phyloP scores from a whole-genome alignment of 2,329 filamentous ascomycete species.

The Sporothrix phasma region DNA sequence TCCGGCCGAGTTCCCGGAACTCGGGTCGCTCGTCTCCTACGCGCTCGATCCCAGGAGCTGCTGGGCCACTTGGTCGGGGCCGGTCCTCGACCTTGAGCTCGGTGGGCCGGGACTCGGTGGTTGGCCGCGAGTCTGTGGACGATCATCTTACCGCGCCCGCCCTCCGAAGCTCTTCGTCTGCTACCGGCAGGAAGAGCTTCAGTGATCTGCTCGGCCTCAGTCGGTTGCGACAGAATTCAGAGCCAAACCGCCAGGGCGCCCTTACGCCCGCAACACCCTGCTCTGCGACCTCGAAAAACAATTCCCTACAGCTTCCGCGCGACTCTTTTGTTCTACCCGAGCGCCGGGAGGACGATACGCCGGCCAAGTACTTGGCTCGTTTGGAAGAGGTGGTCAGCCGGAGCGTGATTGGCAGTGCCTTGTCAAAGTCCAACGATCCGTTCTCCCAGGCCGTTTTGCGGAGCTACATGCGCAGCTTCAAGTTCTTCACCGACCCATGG shows the following conservation, averaged over 20 bases:
- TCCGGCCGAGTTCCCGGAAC: constrained; percentile 38
- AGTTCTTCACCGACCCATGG: constrained; percentile 92
- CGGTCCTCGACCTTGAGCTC: constrained; percentile 89
- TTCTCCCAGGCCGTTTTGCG: constrained; percentile 77
- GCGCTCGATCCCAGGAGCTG: constrained; percentile 21
- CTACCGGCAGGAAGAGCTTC: constrained; percentile 82
- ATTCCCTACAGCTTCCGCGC: constrained; percentile 67
- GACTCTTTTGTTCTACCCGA: constrained; percentile 65
- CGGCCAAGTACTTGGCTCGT: constrained; percentile 76
- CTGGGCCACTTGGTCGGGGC: constrained; percentile 36
- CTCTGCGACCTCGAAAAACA: constrained; percentile 64
- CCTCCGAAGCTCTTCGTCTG: constrained; percentile 68
- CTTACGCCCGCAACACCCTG: constrained; percentile 59
- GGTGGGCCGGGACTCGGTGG: constrained; percentile 59
- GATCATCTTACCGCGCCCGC: constrained; percentile 57
- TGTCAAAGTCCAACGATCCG: constrained; percentile 77
- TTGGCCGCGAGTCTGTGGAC: constrained; percentile 61
- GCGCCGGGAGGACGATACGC: constrained; percentile 76
- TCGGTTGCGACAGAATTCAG: constrained; percentile 72
- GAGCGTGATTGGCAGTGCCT: constrained; percentile 70
- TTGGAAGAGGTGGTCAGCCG: constrained; percentile 72
- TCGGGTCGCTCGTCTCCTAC: constrained; percentile 60
- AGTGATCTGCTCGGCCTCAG: constrained; percentile 75
- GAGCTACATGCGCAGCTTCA: constrained; percentile 91
- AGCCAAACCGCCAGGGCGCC: constrained; percentile 58